These are phyloP conservation scores for Suhomyces faveliae DNA, from an alignment of 805 yeast species.

Conservation along the genomic window DNA sequence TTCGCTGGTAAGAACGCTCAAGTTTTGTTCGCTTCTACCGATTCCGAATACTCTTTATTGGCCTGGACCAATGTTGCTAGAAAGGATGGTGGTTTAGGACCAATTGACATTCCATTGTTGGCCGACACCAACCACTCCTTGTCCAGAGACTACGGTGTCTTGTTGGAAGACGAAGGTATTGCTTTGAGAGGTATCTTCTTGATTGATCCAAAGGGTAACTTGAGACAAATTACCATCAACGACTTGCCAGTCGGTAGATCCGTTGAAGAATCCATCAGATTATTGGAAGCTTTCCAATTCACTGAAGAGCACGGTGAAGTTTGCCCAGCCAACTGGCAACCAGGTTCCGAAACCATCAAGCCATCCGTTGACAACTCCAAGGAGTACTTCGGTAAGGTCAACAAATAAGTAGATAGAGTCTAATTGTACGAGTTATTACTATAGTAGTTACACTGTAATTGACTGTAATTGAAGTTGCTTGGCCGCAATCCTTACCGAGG, in stretches of 20 bases:
- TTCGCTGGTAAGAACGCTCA: constrained; percentile 84
- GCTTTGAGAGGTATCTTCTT: constrained; percentile 98
- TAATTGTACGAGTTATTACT: neutral
- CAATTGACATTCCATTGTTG: constrained; percentile 87
- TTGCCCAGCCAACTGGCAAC: constrained; percentile 98
- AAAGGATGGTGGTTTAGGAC: constrained; percentile 98
- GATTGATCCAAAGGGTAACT: constrained; percentile 91
- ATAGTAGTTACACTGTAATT: too few species aligned
- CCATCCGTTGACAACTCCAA: constrained; percentile 85
- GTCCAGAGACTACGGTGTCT: constrained; percentile 95
- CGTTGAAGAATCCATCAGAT: constrained; percentile 96
- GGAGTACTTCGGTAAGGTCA: constrained; percentile 74
- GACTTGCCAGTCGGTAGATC: constrained; percentile 99
- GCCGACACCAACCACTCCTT: constrained; percentile 97
- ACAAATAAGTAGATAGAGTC: constrained; percentile 32
- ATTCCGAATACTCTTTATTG: constrained; percentile 93
- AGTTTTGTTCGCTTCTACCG: constrained; percentile 95
- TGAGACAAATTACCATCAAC: constrained; percentile 97
- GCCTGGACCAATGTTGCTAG: constrained; percentile 98
- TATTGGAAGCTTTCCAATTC: constrained; percentile 99
- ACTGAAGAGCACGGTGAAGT: constrained; percentile 99
- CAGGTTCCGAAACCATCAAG: constrained; percentile 88
- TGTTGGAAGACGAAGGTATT: constrained; percentile 93
- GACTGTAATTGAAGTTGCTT: too few species aligned
- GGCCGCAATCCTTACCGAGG: neutral